These are phyloP conservation scores for Mercurialis annua DNA, from an alignment of 345 rosid species.

Conservation along the genomic window DNA sequence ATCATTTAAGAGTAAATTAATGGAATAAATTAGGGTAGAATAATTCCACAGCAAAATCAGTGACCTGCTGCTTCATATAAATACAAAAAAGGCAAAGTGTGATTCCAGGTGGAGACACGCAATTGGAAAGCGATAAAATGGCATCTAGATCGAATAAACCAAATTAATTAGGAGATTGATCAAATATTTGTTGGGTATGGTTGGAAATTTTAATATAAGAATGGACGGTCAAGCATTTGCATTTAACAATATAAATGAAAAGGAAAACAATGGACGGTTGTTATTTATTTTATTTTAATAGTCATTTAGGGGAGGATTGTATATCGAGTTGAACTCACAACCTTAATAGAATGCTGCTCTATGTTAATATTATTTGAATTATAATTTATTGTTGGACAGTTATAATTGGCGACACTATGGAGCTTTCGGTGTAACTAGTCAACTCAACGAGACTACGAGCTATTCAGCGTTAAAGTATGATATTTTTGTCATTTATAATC, in stretches of 20 bases:
- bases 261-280: neutral
- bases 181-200: neutral
- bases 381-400: too few relatives aligned
- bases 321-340: too few relatives aligned
- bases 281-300: too few relatives aligned
- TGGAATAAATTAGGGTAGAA: neutral
- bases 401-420: neutral
- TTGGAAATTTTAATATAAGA: neutral
- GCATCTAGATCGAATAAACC: neutral
- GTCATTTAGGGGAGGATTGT: too few relatives aligned
- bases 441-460: too few relatives aligned
- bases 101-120: neutral
- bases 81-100: conserved; percentile 3
- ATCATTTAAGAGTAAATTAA: neutral
- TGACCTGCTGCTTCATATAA: neutral
- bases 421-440: too few relatives aligned
- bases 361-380: too few relatives aligned
- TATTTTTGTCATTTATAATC: too few relatives aligned
- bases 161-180: neutral
- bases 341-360: too few relatives aligned
- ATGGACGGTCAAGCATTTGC: neutral
- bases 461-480: too few relatives aligned
- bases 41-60: neutral
- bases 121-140: neutral
- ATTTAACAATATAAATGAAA: neutral